Evolutionary conservation across 2,329 filamentous ascomycete genomes (phyloP).

Genomic region (Fusarium torreyae): DNA sequence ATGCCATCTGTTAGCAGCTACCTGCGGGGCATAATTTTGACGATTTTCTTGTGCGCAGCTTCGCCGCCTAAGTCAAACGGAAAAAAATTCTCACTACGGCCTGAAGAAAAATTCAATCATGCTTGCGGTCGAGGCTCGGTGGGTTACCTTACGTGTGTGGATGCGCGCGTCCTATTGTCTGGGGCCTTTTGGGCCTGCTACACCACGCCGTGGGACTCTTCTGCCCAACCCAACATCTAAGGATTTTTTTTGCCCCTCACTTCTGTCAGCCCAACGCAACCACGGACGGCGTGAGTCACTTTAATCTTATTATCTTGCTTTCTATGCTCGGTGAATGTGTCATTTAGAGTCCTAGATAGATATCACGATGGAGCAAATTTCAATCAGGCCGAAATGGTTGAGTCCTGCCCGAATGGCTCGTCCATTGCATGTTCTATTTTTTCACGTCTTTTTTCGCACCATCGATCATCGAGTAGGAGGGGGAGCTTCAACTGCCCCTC

Average conservation of each 20-base stretch:
- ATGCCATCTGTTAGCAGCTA: constrained; percentile 51
- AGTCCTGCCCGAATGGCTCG: not conserved
- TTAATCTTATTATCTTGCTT: constrained; percentile 1
- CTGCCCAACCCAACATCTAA: constrained; percentile 48
- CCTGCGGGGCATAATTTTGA: constrained; percentile 43
- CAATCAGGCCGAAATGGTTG: constrained; percentile 8
- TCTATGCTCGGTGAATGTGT: constrained; percentile 6
- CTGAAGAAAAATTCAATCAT: constrained; percentile 46
- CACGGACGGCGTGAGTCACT: constrained; percentile 50
- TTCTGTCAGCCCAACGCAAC: constrained; percentile 48
- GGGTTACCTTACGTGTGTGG: constrained; percentile 41
- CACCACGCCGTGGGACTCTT: constrained; percentile 34
- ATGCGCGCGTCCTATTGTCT: constrained; percentile 37
- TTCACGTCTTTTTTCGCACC: constrained; percentile 3
- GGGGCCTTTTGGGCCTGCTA: constrained; percentile 35
- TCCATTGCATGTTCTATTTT: no score
- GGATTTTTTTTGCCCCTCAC: constrained; percentile 44
- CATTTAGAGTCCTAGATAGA: not conserved
- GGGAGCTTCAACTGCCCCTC: constrained; percentile 49
- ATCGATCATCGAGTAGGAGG: constrained; percentile 39
- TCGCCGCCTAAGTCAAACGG: constrained; percentile 23
- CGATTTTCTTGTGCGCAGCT: constrained; percentile 35
- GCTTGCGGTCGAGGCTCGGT: constrained; percentile 43
- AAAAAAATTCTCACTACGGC: constrained; percentile 49
- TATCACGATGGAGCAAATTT: not conserved